Evolutionary conservation across 1,139 yeast genomes (phyloP), one percentile per base, ranked within the genome.

Genomic region (Nakaseomyces kungkrabaensis): DNA sequence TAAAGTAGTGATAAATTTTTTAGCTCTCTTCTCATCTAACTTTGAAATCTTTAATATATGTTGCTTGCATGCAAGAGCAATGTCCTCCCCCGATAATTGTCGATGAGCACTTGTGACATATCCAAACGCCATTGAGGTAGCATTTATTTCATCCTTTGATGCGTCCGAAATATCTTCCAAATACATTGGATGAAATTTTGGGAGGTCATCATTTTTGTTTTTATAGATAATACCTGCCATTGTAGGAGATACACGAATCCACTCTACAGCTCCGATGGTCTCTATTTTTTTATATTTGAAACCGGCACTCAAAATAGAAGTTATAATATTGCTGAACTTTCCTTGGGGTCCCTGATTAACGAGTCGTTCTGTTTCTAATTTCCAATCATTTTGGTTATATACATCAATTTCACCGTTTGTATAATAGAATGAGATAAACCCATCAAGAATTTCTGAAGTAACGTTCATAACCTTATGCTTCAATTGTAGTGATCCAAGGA

Each of bases 51-150:
- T 59, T 29, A 59, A 50, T 11, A 63, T 52, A 51, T 63, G 66
- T 4, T 61, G 55, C 45, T 65, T 65, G 46, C 66, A 63, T 1
- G 68, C 65, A 48, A 66, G 60, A 1, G 68, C 59, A 11, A 66
- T 52, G 51, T 66, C 69, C 49, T 66, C 69, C 0, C 67, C 59
- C 2, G 68, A 61, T 25, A 62, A 52, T 47, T 63, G 66, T 41
- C 65, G 56, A 50, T 66, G 68, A n/a, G 63, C 63, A 42, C 66
- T 56, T 13, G 64, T 60, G 3, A 65, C 68, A 55, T 64, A 66
- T 10, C 62, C 65, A 51, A 63, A 63, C 3, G 69, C 69, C 45
- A 62, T 59, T 4, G 68, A 62, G 1, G 63, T 61, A 0, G 68
- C 66, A 46, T 61, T 60, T 5, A 59, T 45, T 7, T 50, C 49